These are phyloP conservation scores for Capsicum pubescens DNA, from an alignment of 257 asterid species.

Conservation along the genomic window DNA sequence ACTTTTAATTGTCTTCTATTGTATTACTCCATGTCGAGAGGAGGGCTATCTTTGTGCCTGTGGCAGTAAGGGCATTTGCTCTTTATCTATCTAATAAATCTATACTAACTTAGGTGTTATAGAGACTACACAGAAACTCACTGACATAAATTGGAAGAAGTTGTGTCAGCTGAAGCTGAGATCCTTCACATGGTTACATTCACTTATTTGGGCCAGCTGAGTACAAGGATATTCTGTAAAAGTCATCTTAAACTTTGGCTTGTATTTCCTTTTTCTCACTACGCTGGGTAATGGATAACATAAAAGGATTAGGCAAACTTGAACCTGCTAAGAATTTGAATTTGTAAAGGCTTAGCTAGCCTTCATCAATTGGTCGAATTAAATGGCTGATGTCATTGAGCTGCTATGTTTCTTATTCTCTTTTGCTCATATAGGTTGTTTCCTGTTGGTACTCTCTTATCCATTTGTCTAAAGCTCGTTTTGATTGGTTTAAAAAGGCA, in stretches of 20 bases:
- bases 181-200: neutral
- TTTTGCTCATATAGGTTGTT: neutral
- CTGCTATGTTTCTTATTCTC: neutral
- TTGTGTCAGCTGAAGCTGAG: conserved; percentile 14
- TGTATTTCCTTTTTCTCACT: neutral
- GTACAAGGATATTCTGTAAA: neutral
- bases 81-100: neutral
- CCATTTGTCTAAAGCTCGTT: conserved; percentile 22
- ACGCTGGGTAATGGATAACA: neutral
- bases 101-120: neutral
- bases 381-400: neutral
- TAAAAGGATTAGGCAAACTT: conserved; percentile 6
- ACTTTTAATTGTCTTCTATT: neutral
- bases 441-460: neutral
- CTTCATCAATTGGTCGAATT: neutral
- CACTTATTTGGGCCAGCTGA: neutral
- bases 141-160: conserved; percentile 2
- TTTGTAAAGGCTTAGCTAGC: neutral
- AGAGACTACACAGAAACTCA: neutral
- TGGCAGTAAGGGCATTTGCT: neutral
- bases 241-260: neutral
- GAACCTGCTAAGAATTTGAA: conserved; percentile 14
- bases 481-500: conserved; percentile 50
- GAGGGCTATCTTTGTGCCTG: conserved; percentile 11
- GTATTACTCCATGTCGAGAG: neutral